phyloP scores from a whole-genome alignment of 306 rosid genomes.

The Cucurbita maxima region DNA sequence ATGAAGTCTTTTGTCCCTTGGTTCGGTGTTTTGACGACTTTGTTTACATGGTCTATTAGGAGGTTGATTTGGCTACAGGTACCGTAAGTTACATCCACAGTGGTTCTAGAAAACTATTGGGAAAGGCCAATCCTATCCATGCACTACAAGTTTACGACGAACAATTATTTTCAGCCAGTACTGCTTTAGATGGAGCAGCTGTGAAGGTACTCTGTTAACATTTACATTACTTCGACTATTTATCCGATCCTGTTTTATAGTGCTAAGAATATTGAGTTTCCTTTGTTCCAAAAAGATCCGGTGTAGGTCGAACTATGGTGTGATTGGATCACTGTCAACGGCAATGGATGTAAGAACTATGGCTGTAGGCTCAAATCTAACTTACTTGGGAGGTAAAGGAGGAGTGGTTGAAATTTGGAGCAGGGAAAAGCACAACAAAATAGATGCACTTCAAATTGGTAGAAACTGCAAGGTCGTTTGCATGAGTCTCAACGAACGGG shows the following conservation, averaged over 20 bases:
- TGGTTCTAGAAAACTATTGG: constrained; percentile 57
- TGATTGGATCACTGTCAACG: constrained; percentile 51
- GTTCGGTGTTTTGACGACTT: neutral
- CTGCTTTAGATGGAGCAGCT: constrained; percentile 55
- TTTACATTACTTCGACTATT: neutral
- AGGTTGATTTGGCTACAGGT: constrained; percentile 61
- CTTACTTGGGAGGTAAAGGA: constrained; percentile 77
- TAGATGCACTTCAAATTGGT: constrained; percentile 49
- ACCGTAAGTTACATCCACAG: constrained; percentile 43
- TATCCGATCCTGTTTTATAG: neutral
- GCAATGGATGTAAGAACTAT: constrained; percentile 59
- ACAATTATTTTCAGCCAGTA: constrained; percentile 46
- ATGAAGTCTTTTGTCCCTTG: neutral
- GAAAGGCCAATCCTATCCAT: constrained; percentile 55
- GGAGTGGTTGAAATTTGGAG: constrained; percentile 75
- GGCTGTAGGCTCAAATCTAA: constrained; percentile 64
- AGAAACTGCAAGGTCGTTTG: constrained; percentile 50
- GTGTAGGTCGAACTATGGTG: constrained; percentile 39
- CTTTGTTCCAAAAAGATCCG: constrained; percentile 32
- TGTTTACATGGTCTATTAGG: constrained; percentile 29
- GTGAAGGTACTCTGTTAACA: constrained; percentile 49
- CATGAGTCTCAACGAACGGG: constrained; percentile 51
- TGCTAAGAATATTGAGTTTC: neutral
- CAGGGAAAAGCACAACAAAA: constrained; percentile 41
- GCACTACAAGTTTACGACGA: constrained; percentile 55